phyloP scores from a whole-genome alignment of 2,329 filamentous ascomycete species.

The Exophiala sideris region DNA sequence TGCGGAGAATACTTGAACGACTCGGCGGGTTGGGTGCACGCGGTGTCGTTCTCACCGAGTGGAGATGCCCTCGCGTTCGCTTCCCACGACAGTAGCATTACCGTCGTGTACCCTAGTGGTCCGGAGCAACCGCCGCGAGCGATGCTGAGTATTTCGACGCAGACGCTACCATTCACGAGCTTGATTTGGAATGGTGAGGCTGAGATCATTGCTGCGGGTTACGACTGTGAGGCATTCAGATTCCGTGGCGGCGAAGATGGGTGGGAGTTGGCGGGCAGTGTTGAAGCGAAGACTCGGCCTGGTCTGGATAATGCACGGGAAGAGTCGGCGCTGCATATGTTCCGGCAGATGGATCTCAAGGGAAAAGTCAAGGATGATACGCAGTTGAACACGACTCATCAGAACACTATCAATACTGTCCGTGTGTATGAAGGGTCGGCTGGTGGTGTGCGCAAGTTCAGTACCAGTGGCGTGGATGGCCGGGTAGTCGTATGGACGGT shows the following conservation, averaged over 20 bases:
- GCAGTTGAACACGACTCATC: conserved; percentile 89
- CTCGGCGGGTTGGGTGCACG: conserved; percentile 94
- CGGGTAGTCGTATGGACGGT: conserved; percentile 74
- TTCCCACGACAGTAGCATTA: conserved; percentile 93
- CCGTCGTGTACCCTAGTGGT: conserved; percentile 87
- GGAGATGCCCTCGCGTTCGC: conserved; percentile 92
- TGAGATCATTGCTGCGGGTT: conserved; percentile 89
- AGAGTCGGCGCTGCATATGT: conserved; percentile 96
- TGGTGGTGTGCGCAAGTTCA: conserved; percentile 71
- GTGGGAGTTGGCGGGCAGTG: conserved; percentile 78
- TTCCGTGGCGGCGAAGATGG: conserved; percentile 74
- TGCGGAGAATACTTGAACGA: conserved; percentile 96
- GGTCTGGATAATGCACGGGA: conserved; percentile 64
- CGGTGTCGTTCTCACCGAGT: conserved; percentile 85
- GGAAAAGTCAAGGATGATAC: conserved; percentile 90
- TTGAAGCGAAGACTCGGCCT: conserved; percentile 69
- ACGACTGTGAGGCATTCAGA: conserved; percentile 80
- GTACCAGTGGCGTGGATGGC: conserved; percentile 80
- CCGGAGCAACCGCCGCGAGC: conserved; percentile 87
- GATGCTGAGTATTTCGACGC: conserved; percentile 85
- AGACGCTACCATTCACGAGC: conserved; percentile 87
- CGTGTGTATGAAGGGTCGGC: conserved; percentile 68
- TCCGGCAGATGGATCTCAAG: conserved; percentile 97
- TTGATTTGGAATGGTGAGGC: conserved; percentile 87
- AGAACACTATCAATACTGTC: conserved; percentile 90